Evolutionary conservation across 2,329 filamentous ascomycete genomes (phyloP), one percentile per base, ranked within the genome.

Genomic region (Diaporthe aspalathi): DNA sequence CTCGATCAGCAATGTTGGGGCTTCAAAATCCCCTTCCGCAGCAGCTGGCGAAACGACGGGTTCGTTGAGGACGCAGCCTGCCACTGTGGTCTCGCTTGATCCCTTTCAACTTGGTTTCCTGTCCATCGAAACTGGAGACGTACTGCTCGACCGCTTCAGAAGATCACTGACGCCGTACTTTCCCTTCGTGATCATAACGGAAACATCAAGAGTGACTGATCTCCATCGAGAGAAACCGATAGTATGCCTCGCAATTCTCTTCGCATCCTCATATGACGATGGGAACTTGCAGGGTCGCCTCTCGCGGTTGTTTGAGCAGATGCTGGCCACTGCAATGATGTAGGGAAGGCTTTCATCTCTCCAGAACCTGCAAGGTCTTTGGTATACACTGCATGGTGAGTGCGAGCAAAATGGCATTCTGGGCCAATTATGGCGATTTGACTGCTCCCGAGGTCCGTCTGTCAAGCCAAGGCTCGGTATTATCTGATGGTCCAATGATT

Each of bases 221-320:
- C 14, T 63, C 12, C 24, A 63, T 35, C 40, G 40, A 47, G 57
- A 63, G 11, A 63, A 63, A 27, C 40, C 57, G 6, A 47, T 63
- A 16, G 24, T 63, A 11, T 63, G 57, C 27, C 57, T 63, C 16
- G 57, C 57, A 35, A 9, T 63, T 49, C 40, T 63, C 20, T 63
- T 63, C 12, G 57, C 57, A 17, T 32, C 57, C 20, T 32, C 57
- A 5, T 20, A 47, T 17, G 57, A 63, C 16, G 20, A 63, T 17
- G 43, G 43, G 11, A 5, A 4, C 5, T 6, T 63, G 0, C 57
- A 63, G 20, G 40, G 4, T 27, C 57, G 27, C 11, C 20, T 63
- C 57, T 29, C 57, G 1, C 40, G 40, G 11, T 14, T 63, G 3
- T 63, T 63, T 22, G 57, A 63, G 24, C 40, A 49, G 27, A 32